phyloP scores from a whole-genome alignment of 345 rosid species.

The Eucalyptus pauciflora region DNA sequence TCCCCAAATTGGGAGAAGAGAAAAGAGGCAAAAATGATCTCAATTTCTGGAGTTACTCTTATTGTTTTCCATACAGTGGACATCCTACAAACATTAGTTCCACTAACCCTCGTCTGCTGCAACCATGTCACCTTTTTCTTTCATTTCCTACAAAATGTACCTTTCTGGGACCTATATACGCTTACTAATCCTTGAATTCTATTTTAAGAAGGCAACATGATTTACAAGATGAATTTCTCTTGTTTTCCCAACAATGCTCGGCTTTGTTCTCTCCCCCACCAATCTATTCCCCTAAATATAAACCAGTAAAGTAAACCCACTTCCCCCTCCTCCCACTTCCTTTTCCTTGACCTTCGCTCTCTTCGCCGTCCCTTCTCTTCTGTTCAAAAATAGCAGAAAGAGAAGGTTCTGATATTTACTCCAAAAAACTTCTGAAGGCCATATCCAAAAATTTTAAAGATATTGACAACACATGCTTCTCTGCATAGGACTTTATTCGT shows the following conservation, averaged over 20 bases:
- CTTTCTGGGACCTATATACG: background rate
- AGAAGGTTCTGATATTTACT: background rate
- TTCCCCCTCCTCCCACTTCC: background rate
- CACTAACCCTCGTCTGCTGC: background rate
- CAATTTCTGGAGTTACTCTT: background rate
- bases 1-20: background rate
- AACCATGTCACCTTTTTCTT: background rate
- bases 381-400: background rate
- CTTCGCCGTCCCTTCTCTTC: background rate
- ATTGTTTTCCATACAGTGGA: background rate
- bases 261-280: background rate
- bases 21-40: background rate
- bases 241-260: background rate
- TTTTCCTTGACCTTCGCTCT: background rate
- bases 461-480: background rate
- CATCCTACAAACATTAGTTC: background rate
- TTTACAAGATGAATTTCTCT: background rate
- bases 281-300: background rate
- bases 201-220: background rate
- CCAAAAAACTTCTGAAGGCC: background rate
- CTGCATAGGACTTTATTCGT: background rate
- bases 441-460: background rate
- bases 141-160: background rate
- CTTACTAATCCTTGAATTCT: background rate
- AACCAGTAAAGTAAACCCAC: background rate